Evolutionary conservation across 2,329 filamentous ascomycete species (phyloP), one percentile per base, ranked within the genome.

Genomic region (Aspergillus sp.): DNA sequence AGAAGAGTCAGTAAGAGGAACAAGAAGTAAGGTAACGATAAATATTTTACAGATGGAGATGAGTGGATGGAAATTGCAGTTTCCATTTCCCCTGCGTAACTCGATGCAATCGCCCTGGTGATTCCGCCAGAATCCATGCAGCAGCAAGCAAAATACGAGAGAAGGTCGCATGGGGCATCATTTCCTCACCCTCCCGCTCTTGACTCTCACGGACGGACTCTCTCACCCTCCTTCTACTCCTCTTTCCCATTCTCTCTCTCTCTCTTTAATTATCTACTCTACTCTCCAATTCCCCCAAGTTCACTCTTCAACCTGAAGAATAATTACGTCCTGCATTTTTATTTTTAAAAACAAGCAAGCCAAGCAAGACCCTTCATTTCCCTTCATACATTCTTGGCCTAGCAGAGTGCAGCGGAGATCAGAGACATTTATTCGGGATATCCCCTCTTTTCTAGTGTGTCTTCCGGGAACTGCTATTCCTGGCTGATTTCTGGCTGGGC

Each of bases 401-500:
- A 45, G 41, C 41, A 43, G 47, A 43, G 17, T 12, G 41, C 41
- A 12, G 41, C 41, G 41, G 41, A 43, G 41, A 45, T 36, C 32
- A 36, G 32, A 36, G 32, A 36, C 32, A 36, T 28, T 25, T 28
- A 28, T 36, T 36, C 32, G 32, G 32, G 32, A n/a, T 19, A 38
- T 39, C 52, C 53, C 53, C 39, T 47, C 23, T 47, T 36, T 17
- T 39, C 43, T 39, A 30, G 28, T 30, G 28, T 30, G 28, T 30
- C 28, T 30, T 12, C 28, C 25, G 25, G 28, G 28, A 12, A 30
- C 28, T 30, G 10, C 28, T 30, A 38, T 21, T 55, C 25, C 43
- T 45, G 32, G 32, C 32, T 36, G 32, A 30, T 55, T 55, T 23
- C 39, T 47, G 50, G 45, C 58, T 64, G 60, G 60, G 30, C 60